A percentile compares a stretch with the other conserved stretches of the same genome.
These are phyloP conservation scores for Torulaspora globosa DNA, from an alignment of 1,139 yeast species.

Conservation along the genomic window DNA sequence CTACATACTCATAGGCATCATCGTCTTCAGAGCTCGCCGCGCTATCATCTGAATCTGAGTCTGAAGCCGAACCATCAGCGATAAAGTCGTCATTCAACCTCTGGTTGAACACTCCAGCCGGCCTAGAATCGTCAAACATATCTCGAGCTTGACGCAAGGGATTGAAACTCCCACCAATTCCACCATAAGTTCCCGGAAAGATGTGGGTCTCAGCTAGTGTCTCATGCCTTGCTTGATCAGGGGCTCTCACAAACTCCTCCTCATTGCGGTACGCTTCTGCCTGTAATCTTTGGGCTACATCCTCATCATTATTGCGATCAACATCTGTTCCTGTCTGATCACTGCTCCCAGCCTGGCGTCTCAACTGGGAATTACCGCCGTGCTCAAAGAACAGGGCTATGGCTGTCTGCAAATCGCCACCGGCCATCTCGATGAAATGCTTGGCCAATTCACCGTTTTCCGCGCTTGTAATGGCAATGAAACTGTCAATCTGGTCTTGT, in stretches of 20 bases:
- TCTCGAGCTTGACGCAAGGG: constrained; percentile 32
- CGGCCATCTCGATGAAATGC: constrained; percentile 76
- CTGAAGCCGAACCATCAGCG: constrained; percentile 28
- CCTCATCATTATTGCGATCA: constrained; percentile 48
- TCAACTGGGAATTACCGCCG: constrained; percentile 41
- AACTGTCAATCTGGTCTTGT: constrained; percentile 55
- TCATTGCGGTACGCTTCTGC: constrained; percentile 55
- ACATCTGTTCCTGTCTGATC: constrained; percentile 10
- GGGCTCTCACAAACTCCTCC: constrained; percentile 65
- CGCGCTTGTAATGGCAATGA: constrained; percentile 80
- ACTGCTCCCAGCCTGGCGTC: constrained; percentile 12
- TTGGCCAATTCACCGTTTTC: constrained; percentile 66
- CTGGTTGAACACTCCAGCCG: constrained; percentile 53
- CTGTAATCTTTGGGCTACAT: constrained; percentile 60
- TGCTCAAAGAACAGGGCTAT: constrained; percentile 79
- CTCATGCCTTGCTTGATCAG: constrained; percentile 77
- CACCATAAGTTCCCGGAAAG: constrained; percentile 39
- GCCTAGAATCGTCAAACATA: constrained; percentile 42
- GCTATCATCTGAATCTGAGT: constrained; percentile 15
- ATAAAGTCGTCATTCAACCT: constrained; percentile 34
- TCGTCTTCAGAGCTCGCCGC: constrained; percentile 25
- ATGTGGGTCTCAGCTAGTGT: constrained; percentile 52
- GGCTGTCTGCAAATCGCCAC: constrained; percentile 77
- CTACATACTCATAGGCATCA: constrained; percentile 34
- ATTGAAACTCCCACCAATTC: constrained; percentile 37